Base-by-base conservation (phyloP, 768 basidiomycete species). In the Termitomyces sp. region DNA sequence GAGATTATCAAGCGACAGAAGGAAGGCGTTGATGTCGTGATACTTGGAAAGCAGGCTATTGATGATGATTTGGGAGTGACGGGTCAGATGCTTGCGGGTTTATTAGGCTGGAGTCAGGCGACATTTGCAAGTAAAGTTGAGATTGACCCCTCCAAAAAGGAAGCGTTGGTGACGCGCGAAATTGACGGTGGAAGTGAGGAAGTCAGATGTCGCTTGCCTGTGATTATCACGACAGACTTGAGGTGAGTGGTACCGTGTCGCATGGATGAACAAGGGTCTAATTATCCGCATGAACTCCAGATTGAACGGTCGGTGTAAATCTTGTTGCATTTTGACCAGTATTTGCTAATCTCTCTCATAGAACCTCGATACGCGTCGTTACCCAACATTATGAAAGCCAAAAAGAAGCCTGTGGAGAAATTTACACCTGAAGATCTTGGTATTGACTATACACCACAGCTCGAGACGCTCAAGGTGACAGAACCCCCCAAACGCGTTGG, bases 381-480 rank as follows among this genome's bases (percentile, higher is more conserved):
- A 59, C 93, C 94, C 4, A 94, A 93, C 64, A 96, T 96, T 72
- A 96, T 96, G 92, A 95, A 96, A 73, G 97, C 97, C n/a, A 98
- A 98, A 81, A 99, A 98, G 82, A 99, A 99, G 76, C 87, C 90
- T 14, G 73, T 98, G 43, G 87, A 95, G 73, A 94, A 91, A 67
- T 65, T 97, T 52, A 83, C 82, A 16, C 79, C 93, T 1, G 76
- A 78, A 24, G 93, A 94, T 63, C 84, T 98, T 24, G 85, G 86
- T 7, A 76, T 98, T 24, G 93, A 98, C 74, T 81, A 92, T 54
- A 81, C 84, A 0, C 93, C 94, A 16, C 79, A 83, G 32, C 74
- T 98, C 27, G 91, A 97, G 76, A 92, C 86, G 0, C 65, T 98
- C 67, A 92, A 90, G 64, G 90, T 98, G 26, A 74, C 84, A 2